A percentile compares a stretch with the other conserved stretches of the same genome.
Evolutionary conservation across 768 basidiomycete species (phyloP).

Genomic region (Amanita polypyramis): DNA sequence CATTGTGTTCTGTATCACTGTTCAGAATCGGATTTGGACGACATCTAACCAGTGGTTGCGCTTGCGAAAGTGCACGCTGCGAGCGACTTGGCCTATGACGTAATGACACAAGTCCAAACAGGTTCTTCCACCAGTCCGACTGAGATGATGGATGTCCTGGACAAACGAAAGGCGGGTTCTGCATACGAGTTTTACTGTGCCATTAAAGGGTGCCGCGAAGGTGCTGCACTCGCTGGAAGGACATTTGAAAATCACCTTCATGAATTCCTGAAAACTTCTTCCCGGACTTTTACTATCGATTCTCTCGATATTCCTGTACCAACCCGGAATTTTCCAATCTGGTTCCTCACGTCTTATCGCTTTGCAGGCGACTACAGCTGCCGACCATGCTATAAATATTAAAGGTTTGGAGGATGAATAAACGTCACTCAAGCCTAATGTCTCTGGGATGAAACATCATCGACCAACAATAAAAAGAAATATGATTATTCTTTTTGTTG

Average conservation of each 20-base stretch:
- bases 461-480: neutral
- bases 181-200: slow-evolving; percentile 3
- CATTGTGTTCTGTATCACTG: too few relatives aligned
- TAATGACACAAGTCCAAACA: too few relatives aligned
- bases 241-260: neutral
- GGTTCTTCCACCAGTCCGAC: too few relatives aligned
- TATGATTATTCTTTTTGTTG: slow-evolving; percentile 1
- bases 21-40: too few relatives aligned
- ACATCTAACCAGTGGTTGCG: too few relatives aligned
- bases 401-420: neutral
- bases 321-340: too few relatives aligned
- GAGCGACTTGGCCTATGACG: too few relatives aligned
- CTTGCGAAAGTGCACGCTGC: too few relatives aligned
- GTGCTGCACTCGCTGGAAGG: slow-evolving; percentile 1
- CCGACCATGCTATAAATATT: neutral
- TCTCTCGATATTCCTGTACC: neutral
- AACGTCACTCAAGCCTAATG: neutral
- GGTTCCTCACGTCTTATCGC: neutral
- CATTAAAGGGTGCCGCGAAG: neutral
- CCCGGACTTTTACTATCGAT: too few relatives aligned
- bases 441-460: neutral
- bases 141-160: neutral
- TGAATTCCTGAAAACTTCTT: too few relatives aligned
- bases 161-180: neutral
- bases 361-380: neutral